Evolutionary conservation across 2,329 filamentous ascomycete genomes (phyloP).

Genomic region (Pseudocercospora vitis): DNA sequence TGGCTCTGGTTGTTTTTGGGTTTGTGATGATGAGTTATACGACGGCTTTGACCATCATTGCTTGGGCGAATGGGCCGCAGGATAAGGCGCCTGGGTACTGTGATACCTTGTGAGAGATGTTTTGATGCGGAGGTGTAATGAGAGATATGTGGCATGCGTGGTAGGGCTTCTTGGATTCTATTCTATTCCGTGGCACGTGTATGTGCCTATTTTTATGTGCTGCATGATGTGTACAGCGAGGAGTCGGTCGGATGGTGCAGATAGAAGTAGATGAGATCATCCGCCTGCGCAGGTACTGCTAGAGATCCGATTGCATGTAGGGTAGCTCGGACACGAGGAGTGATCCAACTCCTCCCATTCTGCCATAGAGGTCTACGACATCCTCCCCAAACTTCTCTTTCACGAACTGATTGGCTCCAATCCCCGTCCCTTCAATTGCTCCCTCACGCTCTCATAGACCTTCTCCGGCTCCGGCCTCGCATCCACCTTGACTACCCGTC

Average conservation of each 20-base stretch:
- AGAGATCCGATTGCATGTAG: not conserved
- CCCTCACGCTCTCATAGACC: constrained; percentile 58
- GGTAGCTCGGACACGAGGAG: not conserved
- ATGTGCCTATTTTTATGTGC: constrained; percentile 1
- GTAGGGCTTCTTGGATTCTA: not conserved
- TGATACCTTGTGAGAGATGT: constrained; percentile 42
- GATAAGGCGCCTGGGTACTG: constrained; percentile 63
- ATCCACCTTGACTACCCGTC: constrained; percentile 76
- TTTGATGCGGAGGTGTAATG: not conserved
- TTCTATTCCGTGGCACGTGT: not conserved
- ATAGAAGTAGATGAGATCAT: not conserved
- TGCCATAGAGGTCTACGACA: not conserved
- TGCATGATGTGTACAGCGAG: constrained; percentile 6
- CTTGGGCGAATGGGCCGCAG: constrained; percentile 68
- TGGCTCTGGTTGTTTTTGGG: constrained; percentile 77
- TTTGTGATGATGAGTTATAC: constrained; percentile 89
- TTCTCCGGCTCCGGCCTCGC: constrained; percentile 68
- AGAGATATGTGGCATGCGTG: not conserved
- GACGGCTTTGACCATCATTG: constrained; percentile 78
- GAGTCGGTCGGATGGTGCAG: not conserved
- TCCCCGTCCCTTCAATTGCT: constrained; percentile 48
- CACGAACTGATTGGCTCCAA: constrained; percentile 27
- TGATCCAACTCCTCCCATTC: not conserved
- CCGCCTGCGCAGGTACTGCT: not conserved
- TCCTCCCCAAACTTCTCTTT: too few relatives aligned